phyloP scores from a whole-genome alignment of 2,329 filamentous ascomycete species.

The Arachnopeziza araneosa region DNA sequence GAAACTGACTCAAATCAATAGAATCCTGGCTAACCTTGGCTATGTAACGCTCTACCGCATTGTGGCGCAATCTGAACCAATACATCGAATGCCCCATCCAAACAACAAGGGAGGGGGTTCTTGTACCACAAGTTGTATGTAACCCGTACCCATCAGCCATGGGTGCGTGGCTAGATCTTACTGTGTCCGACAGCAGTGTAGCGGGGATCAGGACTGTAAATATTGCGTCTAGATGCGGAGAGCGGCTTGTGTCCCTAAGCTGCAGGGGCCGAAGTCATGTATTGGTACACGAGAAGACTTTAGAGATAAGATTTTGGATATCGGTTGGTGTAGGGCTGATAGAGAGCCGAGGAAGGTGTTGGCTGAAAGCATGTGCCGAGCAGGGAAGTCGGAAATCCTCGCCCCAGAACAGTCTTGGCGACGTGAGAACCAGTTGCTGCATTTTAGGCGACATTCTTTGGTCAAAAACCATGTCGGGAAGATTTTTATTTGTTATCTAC shows the following conservation, averaged over 20 bases:
- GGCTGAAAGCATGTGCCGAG: neutral
- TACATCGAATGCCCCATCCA: neutral
- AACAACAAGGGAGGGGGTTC: neutral
- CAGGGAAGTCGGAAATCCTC: no score
- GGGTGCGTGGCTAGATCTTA: neutral
- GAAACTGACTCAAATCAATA: neutral
- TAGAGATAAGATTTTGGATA: neutral
- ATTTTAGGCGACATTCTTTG: no score
- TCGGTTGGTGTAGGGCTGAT: neutral
- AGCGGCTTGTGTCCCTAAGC: conserved; percentile 10
- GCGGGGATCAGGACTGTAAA: no score
- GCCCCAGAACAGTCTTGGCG: neutral
- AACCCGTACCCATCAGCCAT: no score
- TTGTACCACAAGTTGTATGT: neutral
- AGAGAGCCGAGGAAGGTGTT: neutral
- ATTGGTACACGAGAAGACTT: conserved; percentile 11
- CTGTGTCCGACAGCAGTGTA: neutral
- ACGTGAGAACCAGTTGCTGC: neutral
- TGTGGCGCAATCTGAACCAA: neutral
- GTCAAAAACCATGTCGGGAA: no score
- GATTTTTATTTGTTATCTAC: no score
- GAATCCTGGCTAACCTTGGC: neutral
- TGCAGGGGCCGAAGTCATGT: neutral
- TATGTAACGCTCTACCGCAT: neutral
- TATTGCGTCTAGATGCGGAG: conserved; percentile 3